A percentile compares a stretch with the other conserved stretches of the same genome.
Conservation (phyloP, 1,284 basidiomycete genomes). For the Microbotryum violaceum region DNA sequence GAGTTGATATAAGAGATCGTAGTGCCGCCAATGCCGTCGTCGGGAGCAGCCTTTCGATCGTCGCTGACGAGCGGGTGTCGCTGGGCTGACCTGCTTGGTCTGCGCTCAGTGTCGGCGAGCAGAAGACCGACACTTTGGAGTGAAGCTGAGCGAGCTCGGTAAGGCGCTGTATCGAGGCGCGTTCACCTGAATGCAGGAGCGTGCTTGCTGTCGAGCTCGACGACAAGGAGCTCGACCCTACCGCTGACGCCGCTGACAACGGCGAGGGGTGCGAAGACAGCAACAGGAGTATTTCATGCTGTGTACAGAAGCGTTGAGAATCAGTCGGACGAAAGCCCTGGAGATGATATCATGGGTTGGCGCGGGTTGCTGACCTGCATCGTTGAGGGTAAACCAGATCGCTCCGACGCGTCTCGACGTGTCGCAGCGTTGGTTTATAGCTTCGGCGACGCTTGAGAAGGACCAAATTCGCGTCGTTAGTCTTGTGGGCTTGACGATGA, state of each 20-base stretch:
- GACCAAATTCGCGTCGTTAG: no score
- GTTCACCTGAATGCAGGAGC: conserved; percentile 3
- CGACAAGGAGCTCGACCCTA: not conserved
- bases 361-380: not conserved
- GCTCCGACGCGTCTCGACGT: no score
- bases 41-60: not conserved
- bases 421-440: no score
- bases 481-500: no score
- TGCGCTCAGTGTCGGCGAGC: not conserved
- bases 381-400: no score
- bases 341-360: not conserved
- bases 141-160: not conserved
- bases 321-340: not conserved
- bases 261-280: conserved; percentile 2
- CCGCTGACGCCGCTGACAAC: not conserved
- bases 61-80: no score
- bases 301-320: not conserved
- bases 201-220: not conserved
- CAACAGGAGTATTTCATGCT: conserved; percentile 3
- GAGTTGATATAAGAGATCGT: not conserved
- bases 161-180: not conserved
- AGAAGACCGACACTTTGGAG: not conserved
- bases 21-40: not conserved
- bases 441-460: no score
- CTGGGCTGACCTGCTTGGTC: no score